A percentile compares a stretch with the other conserved stretches of the same genome.
Conservation (phyloP, 176 grass and related monocot species). For the Phyllostachys edulis region DNA sequence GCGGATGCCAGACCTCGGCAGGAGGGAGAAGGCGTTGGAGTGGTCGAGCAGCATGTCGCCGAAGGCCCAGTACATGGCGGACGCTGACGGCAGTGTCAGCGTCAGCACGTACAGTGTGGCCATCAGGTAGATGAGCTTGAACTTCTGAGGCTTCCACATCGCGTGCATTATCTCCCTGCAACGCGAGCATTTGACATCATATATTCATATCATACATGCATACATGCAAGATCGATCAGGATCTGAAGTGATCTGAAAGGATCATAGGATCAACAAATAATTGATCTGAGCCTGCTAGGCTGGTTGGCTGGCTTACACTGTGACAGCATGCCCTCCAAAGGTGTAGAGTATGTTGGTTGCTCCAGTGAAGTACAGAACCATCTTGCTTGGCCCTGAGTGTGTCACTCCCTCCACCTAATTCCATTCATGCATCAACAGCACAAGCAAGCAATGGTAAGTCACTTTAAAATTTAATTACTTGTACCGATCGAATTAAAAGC, state of each 20-base stretch:
- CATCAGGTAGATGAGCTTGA: conserved; percentile 80
- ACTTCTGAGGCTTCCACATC: conserved; percentile 81
- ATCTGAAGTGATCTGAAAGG: background rate
- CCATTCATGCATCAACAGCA: background rate
- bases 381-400: conserved; percentile 73
- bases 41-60: conserved; percentile 69
- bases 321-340: conserved; percentile 97
- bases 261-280: background rate
- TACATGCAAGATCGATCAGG: background rate
- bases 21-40: conserved; percentile 79
- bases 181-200: background rate
- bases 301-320: conserved; percentile 59
- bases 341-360: conserved; percentile 99
- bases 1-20: conserved; percentile 52
- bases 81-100: conserved; percentile 69
- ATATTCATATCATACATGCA: background rate
- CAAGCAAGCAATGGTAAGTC: background rate
- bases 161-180: conserved; percentile 87
- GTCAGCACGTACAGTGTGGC: conserved; percentile 85
- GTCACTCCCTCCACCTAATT: conserved; percentile 65
- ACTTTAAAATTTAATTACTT: background rate
- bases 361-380: conserved; percentile 97
- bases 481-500: background rate
- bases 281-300: background rate
- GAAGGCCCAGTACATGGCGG: conserved; percentile 78